A percentile compares a stretch with the other conserved stretches of the same genome.
phyloP scores from a whole-genome alignment of 179 eudicot genomes.

The Beta lomatogona region DNA sequence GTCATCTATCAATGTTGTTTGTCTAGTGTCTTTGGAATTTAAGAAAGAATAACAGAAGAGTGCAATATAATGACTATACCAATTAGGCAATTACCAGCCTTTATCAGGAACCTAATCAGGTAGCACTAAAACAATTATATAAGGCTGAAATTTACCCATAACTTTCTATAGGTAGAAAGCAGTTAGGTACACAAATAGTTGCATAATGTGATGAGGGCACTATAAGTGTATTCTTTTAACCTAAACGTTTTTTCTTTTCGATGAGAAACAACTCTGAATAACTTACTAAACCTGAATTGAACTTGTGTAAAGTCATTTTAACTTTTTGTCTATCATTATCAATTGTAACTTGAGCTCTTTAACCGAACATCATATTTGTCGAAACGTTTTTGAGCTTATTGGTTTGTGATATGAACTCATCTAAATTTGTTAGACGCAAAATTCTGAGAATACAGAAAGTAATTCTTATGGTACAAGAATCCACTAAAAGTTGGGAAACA shows the following conservation, averaged over 20 bases:
- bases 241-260: background rate
- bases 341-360: background rate
- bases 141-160: background rate
- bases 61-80: slow-evolving; percentile 1
- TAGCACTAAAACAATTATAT: background rate
- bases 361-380: background rate
- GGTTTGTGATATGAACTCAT: too few relatives aligned
- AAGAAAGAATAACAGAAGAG: background rate
- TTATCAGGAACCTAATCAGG: slow-evolving; percentile 9
- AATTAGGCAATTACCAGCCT: background rate
- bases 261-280: background rate
- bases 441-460: background rate
- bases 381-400: too few relatives aligned
- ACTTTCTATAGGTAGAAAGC: background rate
- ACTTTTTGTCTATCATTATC: background rate
- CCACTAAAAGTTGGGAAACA: background rate
- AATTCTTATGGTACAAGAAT: background rate
- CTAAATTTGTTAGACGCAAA: background rate
- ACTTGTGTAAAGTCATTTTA: background rate
- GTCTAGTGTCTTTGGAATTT: background rate
- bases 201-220: background rate
- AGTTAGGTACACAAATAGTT: background rate
- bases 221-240: background rate
- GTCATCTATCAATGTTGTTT: background rate
- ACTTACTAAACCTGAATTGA: background rate